Conservation (phyloP, 2,329 filamentous ascomycete genomes). For the Diplodia seriata region DNA sequence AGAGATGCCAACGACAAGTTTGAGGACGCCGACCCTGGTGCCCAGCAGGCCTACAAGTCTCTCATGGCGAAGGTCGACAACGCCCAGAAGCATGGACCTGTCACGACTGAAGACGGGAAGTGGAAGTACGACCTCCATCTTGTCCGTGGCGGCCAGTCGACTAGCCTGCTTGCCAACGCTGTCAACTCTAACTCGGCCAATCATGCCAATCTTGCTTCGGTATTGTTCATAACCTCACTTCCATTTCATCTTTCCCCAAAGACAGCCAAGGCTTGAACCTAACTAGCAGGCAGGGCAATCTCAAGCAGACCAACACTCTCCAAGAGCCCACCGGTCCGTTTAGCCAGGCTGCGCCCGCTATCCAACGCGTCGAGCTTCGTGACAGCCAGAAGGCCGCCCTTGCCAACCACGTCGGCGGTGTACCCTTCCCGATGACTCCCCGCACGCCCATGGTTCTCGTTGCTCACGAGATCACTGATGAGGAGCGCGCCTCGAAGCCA, state of each 20-base stretch:
- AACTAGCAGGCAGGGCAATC: not conserved
- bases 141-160: not conserved
- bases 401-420: not conserved
- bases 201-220: not conserved
- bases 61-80: constrained; percentile 3
- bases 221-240: not conserved
- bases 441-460: not conserved
- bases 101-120: not conserved
- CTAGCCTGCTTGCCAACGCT: not conserved
- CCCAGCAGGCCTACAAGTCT: not conserved
- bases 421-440: not conserved
- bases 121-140: not conserved
- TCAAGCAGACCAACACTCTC: not conserved
- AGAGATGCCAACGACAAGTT: not conserved
- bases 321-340: not conserved
- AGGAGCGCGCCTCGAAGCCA: not conserved
- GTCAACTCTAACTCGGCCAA: not conserved
- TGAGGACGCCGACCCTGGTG: not conserved
- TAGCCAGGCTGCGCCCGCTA: not conserved
- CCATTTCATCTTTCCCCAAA: not conserved
- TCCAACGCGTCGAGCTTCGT: not conserved
- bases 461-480: constrained; percentile 1
- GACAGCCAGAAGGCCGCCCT: not conserved
- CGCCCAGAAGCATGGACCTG: not conserved
- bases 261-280: not conserved